Evolutionary conservation across 257 asterid genomes (phyloP).

Genomic region (Nicotiana tabacum): DNA sequence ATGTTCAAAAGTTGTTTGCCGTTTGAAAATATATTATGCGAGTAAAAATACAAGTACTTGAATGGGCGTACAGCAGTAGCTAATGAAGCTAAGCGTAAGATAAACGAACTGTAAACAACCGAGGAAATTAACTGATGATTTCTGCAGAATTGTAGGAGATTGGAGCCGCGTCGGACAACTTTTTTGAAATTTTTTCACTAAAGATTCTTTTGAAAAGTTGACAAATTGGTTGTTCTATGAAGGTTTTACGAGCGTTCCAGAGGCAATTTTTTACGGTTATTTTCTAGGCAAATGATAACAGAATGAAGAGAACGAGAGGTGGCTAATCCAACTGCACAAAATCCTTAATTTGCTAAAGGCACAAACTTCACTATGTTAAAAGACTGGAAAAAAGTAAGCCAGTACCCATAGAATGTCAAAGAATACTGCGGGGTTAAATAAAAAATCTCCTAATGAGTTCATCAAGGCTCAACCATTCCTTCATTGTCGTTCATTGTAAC

Average conservation of each 20-base stretch:
- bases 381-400: not conserved
- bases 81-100: not conserved
- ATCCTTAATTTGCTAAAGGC: not conserved
- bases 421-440: not conserved
- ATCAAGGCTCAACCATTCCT: not conserved
- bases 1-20: not conserved
- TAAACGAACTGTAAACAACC: not conserved
- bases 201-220: not conserved
- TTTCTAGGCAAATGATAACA: not conserved
- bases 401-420: not conserved
- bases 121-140: too few relatives aligned
- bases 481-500: not conserved
- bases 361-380: slow-evolving; percentile 3
- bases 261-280: not conserved
- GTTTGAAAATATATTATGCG: not conserved
- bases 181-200: not conserved
- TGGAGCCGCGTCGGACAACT: too few relatives aligned
- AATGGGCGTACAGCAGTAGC: not conserved
- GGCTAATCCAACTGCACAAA: not conserved
- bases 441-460: not conserved
- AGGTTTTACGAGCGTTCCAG: not conserved
- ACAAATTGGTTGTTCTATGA: not conserved
- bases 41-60: not conserved
- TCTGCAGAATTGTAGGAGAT: too few relatives aligned
- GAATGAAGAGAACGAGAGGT: not conserved